Evolutionary conservation across 257 asterid genomes (phyloP), one percentile per base, ranked within the genome.

Genomic region (Rehmannia glutinosa): DNA sequence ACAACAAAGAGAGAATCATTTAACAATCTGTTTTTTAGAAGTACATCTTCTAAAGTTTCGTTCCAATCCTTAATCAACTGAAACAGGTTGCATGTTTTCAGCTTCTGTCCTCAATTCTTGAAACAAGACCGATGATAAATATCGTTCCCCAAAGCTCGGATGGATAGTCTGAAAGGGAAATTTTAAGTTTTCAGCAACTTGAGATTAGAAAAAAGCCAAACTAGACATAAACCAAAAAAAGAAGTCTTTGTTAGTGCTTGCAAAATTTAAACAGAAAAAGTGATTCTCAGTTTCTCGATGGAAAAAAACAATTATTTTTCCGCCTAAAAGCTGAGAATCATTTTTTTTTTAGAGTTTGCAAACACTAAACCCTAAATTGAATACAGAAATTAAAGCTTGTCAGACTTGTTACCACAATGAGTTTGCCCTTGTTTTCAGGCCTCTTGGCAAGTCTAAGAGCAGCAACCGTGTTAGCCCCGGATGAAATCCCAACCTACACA

Each of bases 381-480:
- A n/a, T n/a, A n/a, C n/a, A n/a, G n/a, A n/a, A n/a, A n/a, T n/a
- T n/a, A n/a, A n/a, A n/a, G n/a, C n/a, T n/a, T n/a, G n/a, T n/a
- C n/a, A n/a, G n/a, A n/a, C n/a, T 64, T 73, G 84, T 23, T 86
- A 93, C 97, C 92, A 93, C 97, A 49, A 90, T 90, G 70, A 93
- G 99, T 78, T 90, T 93, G 61, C 96, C 97, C 77, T 86, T 83
- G 84, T 93, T 93, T 77, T 93, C 99, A 6, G 97, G 96, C 62
- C 78, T 90, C 54, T 53, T 78, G 15, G 97, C 99, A 16, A 93
- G 95, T 15, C 80, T 77, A 13, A 88, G 87, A 35, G 99, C 97
- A 4, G 99, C 97, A 42, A 90, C 96, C 3, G 97, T 93, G 69
- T 93, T 93, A 7, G 99, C 99, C 13, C 99, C 99, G 1, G 99